phyloP scores from a whole-genome alignment of 2,329 filamentous ascomycete species.

The Geosmithia putterillii region DNA sequence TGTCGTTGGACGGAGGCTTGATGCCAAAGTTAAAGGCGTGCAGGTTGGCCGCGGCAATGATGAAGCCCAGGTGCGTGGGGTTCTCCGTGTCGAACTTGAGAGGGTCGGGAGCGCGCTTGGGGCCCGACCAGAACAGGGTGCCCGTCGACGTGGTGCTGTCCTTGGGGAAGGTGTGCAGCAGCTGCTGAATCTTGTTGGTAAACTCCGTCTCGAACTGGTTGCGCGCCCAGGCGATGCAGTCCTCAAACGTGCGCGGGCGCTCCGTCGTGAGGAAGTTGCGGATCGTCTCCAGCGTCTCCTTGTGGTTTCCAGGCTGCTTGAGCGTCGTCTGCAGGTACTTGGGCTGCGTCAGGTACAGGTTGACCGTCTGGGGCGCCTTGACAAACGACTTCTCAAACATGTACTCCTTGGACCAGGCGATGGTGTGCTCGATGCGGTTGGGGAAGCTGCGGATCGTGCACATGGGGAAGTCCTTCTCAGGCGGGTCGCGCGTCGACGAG shows the following conservation, averaged over 20 bases:
- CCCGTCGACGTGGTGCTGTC: slow-evolving; percentile 81
- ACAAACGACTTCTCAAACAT: slow-evolving; percentile 92
- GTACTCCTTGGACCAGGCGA: slow-evolving; percentile 87
- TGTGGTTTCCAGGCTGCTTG: slow-evolving; percentile 91
- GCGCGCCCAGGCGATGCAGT: slow-evolving; percentile 93
- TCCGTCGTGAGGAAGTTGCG: slow-evolving; percentile 84
- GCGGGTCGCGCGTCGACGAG: slow-evolving; percentile 87
- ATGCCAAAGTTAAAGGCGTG: slow-evolving; percentile 98
- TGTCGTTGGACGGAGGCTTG: slow-evolving; percentile 60
- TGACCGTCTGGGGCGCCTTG: slow-evolving; percentile 85
- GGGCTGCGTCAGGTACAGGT: slow-evolving; percentile 82
- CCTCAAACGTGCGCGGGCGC: slow-evolving; percentile 84
- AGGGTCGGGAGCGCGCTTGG: slow-evolving; percentile 88
- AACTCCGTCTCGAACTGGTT: slow-evolving; percentile 93
- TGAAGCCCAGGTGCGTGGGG: slow-evolving; percentile 75
- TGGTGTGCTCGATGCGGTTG: slow-evolving; percentile 97
- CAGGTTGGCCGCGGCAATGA: slow-evolving; percentile 79
- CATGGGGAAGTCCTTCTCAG: slow-evolving; percentile 98
- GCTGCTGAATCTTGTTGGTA: slow-evolving; percentile 90
- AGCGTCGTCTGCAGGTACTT: slow-evolving; percentile 80
- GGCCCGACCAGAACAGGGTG: slow-evolving; percentile 93
- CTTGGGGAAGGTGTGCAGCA: slow-evolving; percentile 95
- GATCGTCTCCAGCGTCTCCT: slow-evolving; percentile 81
- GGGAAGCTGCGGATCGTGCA: slow-evolving; percentile 95
- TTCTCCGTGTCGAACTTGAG: slow-evolving; percentile 81